A percentile compares a stretch with the other conserved stretches of the same genome.
Evolutionary conservation across 108 stramenopile species (phyloP).

Genomic region (Stephanodiscus minutulus): DNA sequence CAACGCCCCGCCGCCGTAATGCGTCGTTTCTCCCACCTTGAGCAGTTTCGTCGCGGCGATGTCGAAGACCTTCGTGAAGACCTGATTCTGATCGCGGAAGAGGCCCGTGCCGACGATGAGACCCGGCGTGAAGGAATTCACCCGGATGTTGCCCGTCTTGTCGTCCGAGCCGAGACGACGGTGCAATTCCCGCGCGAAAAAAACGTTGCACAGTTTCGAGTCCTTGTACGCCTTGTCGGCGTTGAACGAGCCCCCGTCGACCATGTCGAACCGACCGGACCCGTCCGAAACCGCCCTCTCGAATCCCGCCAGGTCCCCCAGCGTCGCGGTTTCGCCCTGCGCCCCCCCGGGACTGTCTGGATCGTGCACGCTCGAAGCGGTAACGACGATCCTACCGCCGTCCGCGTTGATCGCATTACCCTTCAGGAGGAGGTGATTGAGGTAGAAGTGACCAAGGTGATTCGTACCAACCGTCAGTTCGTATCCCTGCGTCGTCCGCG

Average conservation of each 20-base stretch:
- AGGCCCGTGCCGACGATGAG: slow-evolving; percentile 81
- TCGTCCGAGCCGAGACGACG: slow-evolving; percentile 47
- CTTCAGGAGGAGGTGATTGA: slow-evolving; percentile 78
- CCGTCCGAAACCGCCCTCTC: slow-evolving; percentile 36
- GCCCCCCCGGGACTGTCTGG: slow-evolving; percentile 84
- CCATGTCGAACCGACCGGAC: slow-evolving; percentile 74
- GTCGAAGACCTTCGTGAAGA: slow-evolving; percentile 79
- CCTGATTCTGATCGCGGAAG: slow-evolving; percentile 88
- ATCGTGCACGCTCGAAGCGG: slow-evolving; percentile 86
- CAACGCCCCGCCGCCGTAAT: slow-evolving; percentile 81
- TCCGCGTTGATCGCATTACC: slow-evolving; percentile 52
- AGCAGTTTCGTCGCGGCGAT: slow-evolving; percentile 68
- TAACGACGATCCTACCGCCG: slow-evolving; percentile 73
- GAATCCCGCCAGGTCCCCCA: slow-evolving; percentile 81
- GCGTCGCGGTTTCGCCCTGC: slow-evolving; percentile 71
- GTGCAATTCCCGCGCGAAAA: slow-evolving; percentile 85
- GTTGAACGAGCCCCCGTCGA: slow-evolving; percentile 82
- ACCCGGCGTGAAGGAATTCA: slow-evolving; percentile 81
- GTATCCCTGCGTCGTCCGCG: slow-evolving; percentile 72
- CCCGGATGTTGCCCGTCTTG: slow-evolving; percentile 47
- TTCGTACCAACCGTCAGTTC: slow-evolving; percentile 92
- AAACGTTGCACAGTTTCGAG: slow-evolving; percentile 82
- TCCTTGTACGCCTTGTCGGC: slow-evolving; percentile 94
- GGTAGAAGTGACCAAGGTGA: slow-evolving; percentile 96
- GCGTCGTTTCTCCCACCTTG: slow-evolving; percentile 68